A percentile compares a stretch with the other conserved stretches of the same genome.
These are phyloP conservation scores for Gnomoniopsis smithogilvyi DNA, from an alignment of 2,329 filamentous ascomycete species.

Conservation along the genomic window DNA sequence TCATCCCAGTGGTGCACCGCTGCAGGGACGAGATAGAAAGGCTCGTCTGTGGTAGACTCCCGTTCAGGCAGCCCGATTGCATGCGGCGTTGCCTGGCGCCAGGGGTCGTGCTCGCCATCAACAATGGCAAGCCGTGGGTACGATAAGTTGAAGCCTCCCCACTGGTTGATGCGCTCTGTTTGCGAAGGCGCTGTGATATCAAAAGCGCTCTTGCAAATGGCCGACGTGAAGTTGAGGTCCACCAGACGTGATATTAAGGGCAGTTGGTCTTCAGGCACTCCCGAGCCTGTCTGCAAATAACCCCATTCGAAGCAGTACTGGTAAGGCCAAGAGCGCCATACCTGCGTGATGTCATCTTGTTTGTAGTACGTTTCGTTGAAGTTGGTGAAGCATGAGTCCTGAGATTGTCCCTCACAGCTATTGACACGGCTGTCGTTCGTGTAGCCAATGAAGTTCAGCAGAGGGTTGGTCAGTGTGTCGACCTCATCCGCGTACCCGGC, in stretches of 20 bases:
- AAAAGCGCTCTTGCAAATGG: conserved; percentile 66
- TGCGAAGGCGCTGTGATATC: conserved; percentile 64
- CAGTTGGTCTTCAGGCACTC: conserved; percentile 59
- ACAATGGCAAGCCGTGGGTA: conserved; percentile 75
- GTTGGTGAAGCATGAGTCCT: conserved; percentile 37
- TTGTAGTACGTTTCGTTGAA: conserved; percentile 32
- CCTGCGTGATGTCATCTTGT: conserved; percentile 34
- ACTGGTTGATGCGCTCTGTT: conserved; percentile 67
- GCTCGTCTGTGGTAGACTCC: conserved; percentile 60
- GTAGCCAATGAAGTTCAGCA: conserved; percentile 53
- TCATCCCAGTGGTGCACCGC: conserved; percentile 83
- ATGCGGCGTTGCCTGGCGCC: conserved; percentile 71
- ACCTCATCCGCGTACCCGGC: conserved; percentile 39
- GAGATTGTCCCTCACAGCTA: conserved; percentile 22
- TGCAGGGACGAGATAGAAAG: conserved; percentile 69
- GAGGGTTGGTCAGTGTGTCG: conserved; percentile 34
- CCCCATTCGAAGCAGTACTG: conserved; percentile 68
- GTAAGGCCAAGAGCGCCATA: conserved; percentile 47
- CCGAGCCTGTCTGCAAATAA: conserved; percentile 71
- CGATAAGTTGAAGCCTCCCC: conserved; percentile 69
- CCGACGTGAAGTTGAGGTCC: conserved; percentile 58
- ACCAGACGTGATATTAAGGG: conserved; percentile 71
- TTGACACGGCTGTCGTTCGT: conserved; percentile 28
- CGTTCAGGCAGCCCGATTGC: conserved; percentile 57
- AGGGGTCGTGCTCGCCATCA: conserved; percentile 76